Base-by-base conservation (phyloP, 1,284 basidiomycete species). In the Rhodotorula sp. region DNA sequence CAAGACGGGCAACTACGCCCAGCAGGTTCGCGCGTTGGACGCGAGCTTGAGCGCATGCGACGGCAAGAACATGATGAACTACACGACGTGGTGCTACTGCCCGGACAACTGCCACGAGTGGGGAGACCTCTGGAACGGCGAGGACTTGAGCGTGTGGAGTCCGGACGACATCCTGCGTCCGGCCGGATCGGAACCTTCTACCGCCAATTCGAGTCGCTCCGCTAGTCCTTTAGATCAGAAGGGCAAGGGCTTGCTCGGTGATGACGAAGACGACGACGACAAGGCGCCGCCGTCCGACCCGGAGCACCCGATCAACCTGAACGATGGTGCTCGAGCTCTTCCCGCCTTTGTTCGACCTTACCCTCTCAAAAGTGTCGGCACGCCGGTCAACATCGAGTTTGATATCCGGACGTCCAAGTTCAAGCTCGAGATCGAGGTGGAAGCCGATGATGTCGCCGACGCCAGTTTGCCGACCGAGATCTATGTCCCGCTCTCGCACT, bases 41-140 rank as follows among this genome's bases (percentile, higher is more conserved):
- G 93, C 93, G 4, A 94, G 91, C 74, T 79, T 99, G 78, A 94
- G 93, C 77, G 95, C 88, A 0, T 86, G 88, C 60, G 95, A 99
- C 79, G 95, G 94, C 0, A 82, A 83, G 15, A 95, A 96, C 62
- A 83, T 83, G 58, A 81, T 96, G 75, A 94, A 86, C 79, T 97
- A 88, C 79, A 93, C 93, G 24, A 81, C 94, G 14, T 98, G 95
- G 95, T 94, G 88, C 37, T 98, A 98, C 79, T 89, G 89, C 66
- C 85, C 92, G 0, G 82, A 84, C 75, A 84, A 85, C 78, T 85
- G 84, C 33, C 93, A 97, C 79, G 81, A 86, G 78, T 97, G 92
- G 92, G 93, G 95, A 26, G 95, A 98, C 80, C 88, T 88, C 4
- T 99, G 95, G 95, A 95, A 98, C 80, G 88, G 92, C 81, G 95